Evolutionary conservation across 2,329 filamentous ascomycete genomes (phyloP).

Genomic region (Zalaria obscura): DNA sequence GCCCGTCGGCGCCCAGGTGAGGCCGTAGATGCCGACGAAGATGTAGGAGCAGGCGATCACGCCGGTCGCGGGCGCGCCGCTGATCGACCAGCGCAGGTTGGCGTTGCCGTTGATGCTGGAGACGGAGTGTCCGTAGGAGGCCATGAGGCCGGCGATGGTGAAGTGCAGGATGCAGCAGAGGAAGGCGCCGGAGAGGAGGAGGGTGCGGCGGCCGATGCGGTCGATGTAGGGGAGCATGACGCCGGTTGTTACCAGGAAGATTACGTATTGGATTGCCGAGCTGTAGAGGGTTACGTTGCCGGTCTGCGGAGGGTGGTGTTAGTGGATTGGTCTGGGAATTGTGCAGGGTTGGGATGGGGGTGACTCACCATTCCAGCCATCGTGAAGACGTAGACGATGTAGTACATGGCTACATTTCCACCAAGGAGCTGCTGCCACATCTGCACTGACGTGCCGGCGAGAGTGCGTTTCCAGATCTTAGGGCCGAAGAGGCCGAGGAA

Average conservation of each 20-base stretch:
- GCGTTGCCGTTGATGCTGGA: slow-evolving; percentile 27
- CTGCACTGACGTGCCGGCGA: slow-evolving; percentile 41
- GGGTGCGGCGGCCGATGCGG: slow-evolving; percentile 20
- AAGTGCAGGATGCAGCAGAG: slow-evolving; percentile 31
- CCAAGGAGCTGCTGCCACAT: slow-evolving; percentile 39
- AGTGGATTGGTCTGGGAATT: not conserved
- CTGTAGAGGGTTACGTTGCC: slow-evolving; percentile 33
- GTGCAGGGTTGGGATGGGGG: slow-evolving; percentile 32
- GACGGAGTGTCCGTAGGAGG: slow-evolving; percentile 25
- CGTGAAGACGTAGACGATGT: slow-evolving; percentile 45
- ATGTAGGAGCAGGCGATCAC: slow-evolving; percentile 53
- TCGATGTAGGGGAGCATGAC: slow-evolving; percentile 25
- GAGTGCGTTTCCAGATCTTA: slow-evolving; percentile 43
- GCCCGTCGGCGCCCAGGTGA: slow-evolving; percentile 45
- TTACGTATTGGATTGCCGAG: slow-evolving; percentile 25
- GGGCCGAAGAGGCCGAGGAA: slow-evolving; percentile 29
- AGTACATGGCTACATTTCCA: slow-evolving; percentile 22
- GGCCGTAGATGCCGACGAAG: slow-evolving; percentile 47
- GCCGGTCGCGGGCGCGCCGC: slow-evolving; percentile 31
- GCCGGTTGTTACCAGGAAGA: slow-evolving; percentile 26
- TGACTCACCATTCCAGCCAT: slow-evolving; percentile 44
- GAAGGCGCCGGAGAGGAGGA: slow-evolving; percentile 26
- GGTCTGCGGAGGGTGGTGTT: slow-evolving; percentile 5
- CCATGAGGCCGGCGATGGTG: slow-evolving; percentile 31
- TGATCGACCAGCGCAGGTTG: slow-evolving; percentile 40